These are phyloP conservation scores for Sherardia arvensis DNA, from an alignment of 257 asterid genomes.

Conservation along the genomic window DNA sequence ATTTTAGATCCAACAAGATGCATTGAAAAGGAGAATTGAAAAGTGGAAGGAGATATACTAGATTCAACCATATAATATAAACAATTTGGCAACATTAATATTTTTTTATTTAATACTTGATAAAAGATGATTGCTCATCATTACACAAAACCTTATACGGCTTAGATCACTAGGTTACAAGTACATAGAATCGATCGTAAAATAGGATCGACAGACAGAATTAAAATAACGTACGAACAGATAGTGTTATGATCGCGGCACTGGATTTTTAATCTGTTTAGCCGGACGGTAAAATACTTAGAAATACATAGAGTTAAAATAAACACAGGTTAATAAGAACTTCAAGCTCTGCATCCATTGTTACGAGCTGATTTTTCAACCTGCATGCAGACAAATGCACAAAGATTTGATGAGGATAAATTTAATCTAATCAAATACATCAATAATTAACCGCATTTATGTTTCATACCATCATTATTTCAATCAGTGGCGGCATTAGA, in stretches of 20 bases:
- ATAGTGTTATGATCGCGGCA: background rate
- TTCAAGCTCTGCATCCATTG: background rate
- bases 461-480: too few species aligned
- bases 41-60: too few species aligned
- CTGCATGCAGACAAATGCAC: conserved; percentile 15
- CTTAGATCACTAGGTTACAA: background rate
- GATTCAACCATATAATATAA: too few species aligned
- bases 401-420: too few species aligned
- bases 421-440: too few species aligned
- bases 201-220: background rate
- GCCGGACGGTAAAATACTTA: background rate
- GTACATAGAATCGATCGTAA: background rate
- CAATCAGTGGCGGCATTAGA: too few species aligned
- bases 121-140: background rate
- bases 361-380: conserved; percentile 13
- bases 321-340: background rate
- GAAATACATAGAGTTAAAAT: background rate
- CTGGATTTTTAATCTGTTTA: background rate
- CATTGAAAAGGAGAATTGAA: too few species aligned
- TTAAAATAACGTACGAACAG: background rate
- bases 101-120: background rate
- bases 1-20: too few species aligned
- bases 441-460: too few species aligned
- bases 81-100: background rate
- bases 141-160: background rate